These are phyloP conservation scores for Penicillium fimorum DNA, from an alignment of 495 filamentous ascomycete species.

Conservation along the genomic window DNA sequence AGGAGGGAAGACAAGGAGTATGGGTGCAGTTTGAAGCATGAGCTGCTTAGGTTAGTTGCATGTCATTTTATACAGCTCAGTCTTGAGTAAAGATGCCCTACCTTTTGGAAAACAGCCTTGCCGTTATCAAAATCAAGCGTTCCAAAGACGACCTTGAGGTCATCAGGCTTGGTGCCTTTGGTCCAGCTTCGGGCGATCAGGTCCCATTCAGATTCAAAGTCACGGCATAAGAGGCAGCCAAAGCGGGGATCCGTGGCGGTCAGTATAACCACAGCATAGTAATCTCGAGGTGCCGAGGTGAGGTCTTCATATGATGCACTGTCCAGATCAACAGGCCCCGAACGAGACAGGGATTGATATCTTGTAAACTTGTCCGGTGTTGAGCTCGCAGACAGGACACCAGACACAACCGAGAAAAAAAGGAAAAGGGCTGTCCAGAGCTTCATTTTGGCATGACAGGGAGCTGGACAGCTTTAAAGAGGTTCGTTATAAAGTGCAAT, in stretches of 20 bases:
- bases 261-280: constrained; percentile 76
- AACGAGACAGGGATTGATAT: constrained; percentile 66
- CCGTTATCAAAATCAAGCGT: constrained; percentile 89
- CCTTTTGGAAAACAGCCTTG: constrained; percentile 83
- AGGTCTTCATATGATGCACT: constrained; percentile 73
- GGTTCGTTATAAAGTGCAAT: background rate
- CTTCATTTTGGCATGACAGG: constrained; percentile 47
- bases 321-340: constrained; percentile 69
- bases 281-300: constrained; percentile 75
- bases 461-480: constrained; percentile 2
- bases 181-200: constrained; percentile 84
- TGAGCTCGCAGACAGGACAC: constrained; percentile 29
- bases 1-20: constrained; percentile 84
- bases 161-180: constrained; percentile 70
- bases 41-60: constrained; percentile 55
- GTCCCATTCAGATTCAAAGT: constrained; percentile 95
- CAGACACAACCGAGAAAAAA: constrained; percentile 50
- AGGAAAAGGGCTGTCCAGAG: constrained; percentile 54
- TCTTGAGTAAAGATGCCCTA: constrained; percentile 33
- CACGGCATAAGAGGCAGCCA: constrained; percentile 81
- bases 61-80: background rate
- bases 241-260: constrained; percentile 84
- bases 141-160: constrained; percentile 72
- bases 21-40: constrained; percentile 90
- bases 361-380: constrained; percentile 55